phyloP scores from a whole-genome alignment of 2,329 filamentous ascomycete species.

The Penicillium sp. region DNA sequence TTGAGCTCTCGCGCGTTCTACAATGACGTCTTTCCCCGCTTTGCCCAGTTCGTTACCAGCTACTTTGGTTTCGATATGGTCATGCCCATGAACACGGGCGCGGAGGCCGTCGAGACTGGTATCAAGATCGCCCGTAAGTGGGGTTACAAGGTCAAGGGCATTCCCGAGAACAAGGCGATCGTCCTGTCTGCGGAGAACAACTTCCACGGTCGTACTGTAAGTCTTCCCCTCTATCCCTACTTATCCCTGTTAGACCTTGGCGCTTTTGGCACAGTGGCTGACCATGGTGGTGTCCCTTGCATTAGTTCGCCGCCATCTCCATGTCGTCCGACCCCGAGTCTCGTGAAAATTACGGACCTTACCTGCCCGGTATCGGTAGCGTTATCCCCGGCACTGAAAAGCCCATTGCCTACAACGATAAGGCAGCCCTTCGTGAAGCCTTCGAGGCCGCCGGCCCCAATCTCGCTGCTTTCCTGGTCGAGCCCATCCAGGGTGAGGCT shows the following conservation, averaged over 20 bases:
- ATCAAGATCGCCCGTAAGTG: constrained; percentile 97
- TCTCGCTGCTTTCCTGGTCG: constrained; percentile 88
- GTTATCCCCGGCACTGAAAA: constrained; percentile 71
- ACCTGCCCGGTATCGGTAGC: constrained; percentile 83
- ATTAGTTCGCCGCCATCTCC: constrained; percentile 86
- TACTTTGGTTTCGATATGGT: constrained; percentile 98
- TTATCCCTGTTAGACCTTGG: not conserved
- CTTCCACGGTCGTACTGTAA: constrained; percentile 92
- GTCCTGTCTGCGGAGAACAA: constrained; percentile 85
- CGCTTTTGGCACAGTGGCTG: constrained; percentile 1
- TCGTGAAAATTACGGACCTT: constrained; percentile 94
- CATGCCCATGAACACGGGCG: constrained; percentile 95
- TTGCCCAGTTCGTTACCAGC: constrained; percentile 85
- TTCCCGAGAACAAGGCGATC: constrained; percentile 77
- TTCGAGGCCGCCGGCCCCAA: constrained; percentile 78
- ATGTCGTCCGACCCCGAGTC: constrained; percentile 95
- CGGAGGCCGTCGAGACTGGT: constrained; percentile 92
- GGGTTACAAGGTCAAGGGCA: constrained; percentile 95
- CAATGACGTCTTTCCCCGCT: constrained; percentile 96
- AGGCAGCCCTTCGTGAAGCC: constrained; percentile 73
- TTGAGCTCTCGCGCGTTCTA: constrained; percentile 94
- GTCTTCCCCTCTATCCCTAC: constrained; percentile 30
- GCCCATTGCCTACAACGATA: constrained; percentile 81
- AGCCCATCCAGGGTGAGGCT: constrained; percentile 96
- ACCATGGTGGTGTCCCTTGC: constrained; percentile 4